Evolutionary conservation across 2,329 filamentous ascomycete genomes (phyloP).

Genomic region (Mycocentrospora acerina): DNA sequence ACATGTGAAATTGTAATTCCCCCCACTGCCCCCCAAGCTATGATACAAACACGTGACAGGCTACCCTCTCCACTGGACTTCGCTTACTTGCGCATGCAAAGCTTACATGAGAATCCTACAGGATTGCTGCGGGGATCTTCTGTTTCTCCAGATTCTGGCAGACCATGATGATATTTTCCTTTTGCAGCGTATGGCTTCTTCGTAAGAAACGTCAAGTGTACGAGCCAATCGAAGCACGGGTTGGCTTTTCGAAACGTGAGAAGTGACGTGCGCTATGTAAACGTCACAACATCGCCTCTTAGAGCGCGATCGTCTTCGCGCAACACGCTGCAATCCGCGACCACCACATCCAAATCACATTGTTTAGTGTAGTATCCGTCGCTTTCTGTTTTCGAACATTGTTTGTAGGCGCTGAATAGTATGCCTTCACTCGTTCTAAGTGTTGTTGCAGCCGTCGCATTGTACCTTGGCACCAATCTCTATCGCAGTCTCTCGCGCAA

Average conservation of each 20-base stretch:
- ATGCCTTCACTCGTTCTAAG: slow-evolving; percentile 33
- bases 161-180: not conserved
- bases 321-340: slow-evolving; percentile 5
- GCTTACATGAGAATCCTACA: no score
- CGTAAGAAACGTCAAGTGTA: no score
- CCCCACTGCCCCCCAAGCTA: no score
- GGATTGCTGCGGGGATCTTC: no score
- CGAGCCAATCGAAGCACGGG: slow-evolving; percentile 5
- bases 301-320: slow-evolving; percentile 9
- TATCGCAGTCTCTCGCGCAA: slow-evolving; percentile 45
- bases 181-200: no score
- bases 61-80: no score
- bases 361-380: no score
- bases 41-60: no score
- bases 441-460: slow-evolving; percentile 28
- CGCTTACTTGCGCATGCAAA: no score
- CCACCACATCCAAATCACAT: not conserved
- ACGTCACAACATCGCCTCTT: slow-evolving; percentile 23
- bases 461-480: slow-evolving; percentile 33
- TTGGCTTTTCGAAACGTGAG: slow-evolving; percentile 27
- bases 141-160: no score
- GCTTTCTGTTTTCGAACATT: no score
- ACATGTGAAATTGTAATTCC: no score
- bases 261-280: slow-evolving; percentile 12
- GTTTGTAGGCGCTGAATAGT: slow-evolving; percentile 1